phyloP scores from a whole-genome alignment of 805 yeast genomes.

The Tetrapisispora arboricola region DNA sequence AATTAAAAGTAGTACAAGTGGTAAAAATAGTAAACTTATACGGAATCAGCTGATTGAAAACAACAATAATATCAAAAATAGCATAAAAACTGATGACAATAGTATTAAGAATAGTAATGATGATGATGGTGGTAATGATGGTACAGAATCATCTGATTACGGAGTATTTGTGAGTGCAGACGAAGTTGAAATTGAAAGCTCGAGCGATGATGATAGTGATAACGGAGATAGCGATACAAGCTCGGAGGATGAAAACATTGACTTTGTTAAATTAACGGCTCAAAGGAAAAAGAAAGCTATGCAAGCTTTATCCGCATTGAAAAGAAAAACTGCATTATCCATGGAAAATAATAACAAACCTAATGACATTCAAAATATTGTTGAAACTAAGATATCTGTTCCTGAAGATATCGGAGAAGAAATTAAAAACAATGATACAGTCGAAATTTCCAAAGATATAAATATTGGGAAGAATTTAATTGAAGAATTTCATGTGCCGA shows the following conservation, averaged over 20 bases:
- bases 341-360: conserved; percentile 32
- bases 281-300: conserved; percentile 50
- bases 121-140: conserved; percentile 11
- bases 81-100: conserved; percentile 2
- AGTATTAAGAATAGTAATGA: conserved; percentile 10
- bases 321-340: conserved; percentile 12
- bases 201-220: conserved; percentile 27
- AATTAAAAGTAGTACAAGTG: conserved; percentile 14
- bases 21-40: conserved; percentile 30
- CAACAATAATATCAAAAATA: not conserved
- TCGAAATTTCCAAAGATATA: conserved; percentile 8
- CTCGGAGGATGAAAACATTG: conserved; percentile 59
- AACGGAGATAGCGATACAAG: conserved; percentile 38
- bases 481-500: conserved; percentile 21
- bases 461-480: conserved; percentile 8
- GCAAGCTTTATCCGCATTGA: conserved; percentile 35
- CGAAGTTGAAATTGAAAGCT: conserved; percentile 19
- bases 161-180: conserved; percentile 25
- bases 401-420: conserved; percentile 51
- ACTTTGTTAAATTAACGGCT: conserved; percentile 61
- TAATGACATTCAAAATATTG: conserved; percentile 34
- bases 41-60: conserved; percentile 16
- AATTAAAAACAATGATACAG: conserved; percentile 28
- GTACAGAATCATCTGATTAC: conserved; percentile 18
- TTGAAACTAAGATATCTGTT: not conserved